Evolutionary conservation across 208 protist genomes (phyloP).

Genomic region (Lotmaria passim): DNA sequence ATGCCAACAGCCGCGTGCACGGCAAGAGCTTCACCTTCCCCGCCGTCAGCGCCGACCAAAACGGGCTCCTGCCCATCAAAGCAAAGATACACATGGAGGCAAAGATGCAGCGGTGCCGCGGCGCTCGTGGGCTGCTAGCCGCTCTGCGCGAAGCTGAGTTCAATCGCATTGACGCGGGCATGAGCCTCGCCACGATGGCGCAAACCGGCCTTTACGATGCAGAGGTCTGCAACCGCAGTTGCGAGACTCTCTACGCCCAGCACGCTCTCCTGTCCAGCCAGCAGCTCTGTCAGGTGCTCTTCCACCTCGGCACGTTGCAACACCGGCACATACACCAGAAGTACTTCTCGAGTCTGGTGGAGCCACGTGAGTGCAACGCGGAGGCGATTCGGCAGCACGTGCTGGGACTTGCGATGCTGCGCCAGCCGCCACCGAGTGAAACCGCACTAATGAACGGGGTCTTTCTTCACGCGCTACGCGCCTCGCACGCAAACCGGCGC

Average conservation of each 20-base stretch:
- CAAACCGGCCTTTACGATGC: conserved; percentile 82
- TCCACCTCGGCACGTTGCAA: conserved; percentile 83
- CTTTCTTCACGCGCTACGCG: conserved; percentile 84
- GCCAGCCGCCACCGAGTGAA: conserved; percentile 65
- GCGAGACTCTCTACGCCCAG: conserved; percentile 68
- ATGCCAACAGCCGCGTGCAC: conserved; percentile 60
- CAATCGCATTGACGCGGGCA: conserved; percentile 79
- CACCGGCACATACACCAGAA: conserved; percentile 85
- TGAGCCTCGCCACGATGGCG: conserved; percentile 72
- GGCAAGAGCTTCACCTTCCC: conserved; percentile 67
- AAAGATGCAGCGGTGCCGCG: conserved; percentile 79
- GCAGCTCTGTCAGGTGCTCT: conserved; percentile 82
- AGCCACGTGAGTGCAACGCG: conserved; percentile 72
- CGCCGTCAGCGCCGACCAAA: conserved; percentile 54
- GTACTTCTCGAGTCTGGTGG: conserved; percentile 74
- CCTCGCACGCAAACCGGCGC: conserved; percentile 10
- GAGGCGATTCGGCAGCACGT: conserved; percentile 65
- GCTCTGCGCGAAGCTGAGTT: conserved; percentile 57
- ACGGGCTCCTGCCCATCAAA: conserved; percentile 76
- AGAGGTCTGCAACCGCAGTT: conserved; percentile 82
- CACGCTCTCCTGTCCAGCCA: conserved; percentile 75
- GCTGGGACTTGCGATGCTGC: conserved; percentile 85
- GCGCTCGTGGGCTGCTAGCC: conserved; percentile 69
- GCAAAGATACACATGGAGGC: conserved; percentile 87
- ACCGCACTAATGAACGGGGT: conserved; percentile 67